A percentile compares a stretch with the other conserved stretches of the same genome.
Conservation (phyloP, 306 rosid genomes). For the Malus sylvestris region DNA sequence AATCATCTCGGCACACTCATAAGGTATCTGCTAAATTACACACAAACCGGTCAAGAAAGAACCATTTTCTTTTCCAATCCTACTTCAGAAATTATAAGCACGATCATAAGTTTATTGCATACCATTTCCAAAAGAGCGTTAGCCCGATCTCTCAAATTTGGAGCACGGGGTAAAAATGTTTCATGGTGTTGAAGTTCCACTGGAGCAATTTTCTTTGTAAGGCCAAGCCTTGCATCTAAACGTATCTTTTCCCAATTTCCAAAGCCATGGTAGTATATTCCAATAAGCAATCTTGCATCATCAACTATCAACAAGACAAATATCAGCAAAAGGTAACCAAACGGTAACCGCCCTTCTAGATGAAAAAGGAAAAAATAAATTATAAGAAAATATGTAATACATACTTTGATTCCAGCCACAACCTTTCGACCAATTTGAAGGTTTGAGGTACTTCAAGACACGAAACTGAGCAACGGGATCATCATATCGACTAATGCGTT, state of each 20-base stretch:
- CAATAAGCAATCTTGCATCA: constrained; percentile 96
- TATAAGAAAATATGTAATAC: constrained; percentile 27
- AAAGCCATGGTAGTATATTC: constrained; percentile 89
- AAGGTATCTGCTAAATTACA: background rate
- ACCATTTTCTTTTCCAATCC: background rate
- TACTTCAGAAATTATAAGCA: background rate
- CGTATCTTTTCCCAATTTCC: constrained; percentile 96
- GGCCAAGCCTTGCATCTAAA: constrained; percentile 92
- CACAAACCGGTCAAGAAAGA: background rate
- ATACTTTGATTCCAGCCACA: constrained; percentile 99
- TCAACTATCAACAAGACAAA: constrained; percentile 55
- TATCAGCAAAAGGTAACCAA: constrained; percentile 16
- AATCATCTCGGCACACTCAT: background rate
- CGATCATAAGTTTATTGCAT: constrained; percentile 21
- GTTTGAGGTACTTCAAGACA: constrained; percentile 72
- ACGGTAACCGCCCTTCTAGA: background rate
- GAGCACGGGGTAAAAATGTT: constrained; percentile 97
- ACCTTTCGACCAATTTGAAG: constrained; percentile 99
- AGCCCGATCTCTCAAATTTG: constrained; percentile 97
- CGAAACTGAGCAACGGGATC: constrained; percentile 93
- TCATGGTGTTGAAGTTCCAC: constrained; percentile 98
- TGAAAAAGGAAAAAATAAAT: background rate
- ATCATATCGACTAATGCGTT: constrained; percentile 88
- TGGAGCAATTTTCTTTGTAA: constrained; percentile 88
- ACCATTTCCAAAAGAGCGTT: constrained; percentile 96